Conservation (phyloP, 306 rosid genomes). For the Cyclanthera cordifolia region DNA sequence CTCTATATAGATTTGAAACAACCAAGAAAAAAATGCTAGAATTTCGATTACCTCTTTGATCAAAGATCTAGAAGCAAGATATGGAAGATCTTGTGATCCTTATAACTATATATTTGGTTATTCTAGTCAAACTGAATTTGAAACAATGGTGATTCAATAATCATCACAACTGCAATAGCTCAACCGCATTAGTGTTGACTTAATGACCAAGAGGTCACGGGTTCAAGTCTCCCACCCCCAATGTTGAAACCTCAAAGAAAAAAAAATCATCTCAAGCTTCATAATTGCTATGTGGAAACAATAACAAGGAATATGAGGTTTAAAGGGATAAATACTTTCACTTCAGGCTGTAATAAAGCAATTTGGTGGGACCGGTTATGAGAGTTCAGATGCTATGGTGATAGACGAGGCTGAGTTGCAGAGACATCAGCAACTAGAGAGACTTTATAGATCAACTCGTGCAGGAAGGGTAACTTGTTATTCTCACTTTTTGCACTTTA, state of each 20-base stretch:
- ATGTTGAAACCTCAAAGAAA: too few relatives aligned
- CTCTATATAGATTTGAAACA: too few relatives aligned
- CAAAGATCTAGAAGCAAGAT: too few relatives aligned
- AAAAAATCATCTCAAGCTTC: background rate
- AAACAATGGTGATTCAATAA: background rate
- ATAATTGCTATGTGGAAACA: background rate
- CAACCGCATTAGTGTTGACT: too few relatives aligned
- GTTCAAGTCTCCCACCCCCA: too few relatives aligned
- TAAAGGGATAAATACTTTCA: background rate
- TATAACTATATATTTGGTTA: background rate
- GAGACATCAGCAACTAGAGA: slow-evolving; percentile 87
- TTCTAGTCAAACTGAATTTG: background rate
- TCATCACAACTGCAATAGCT: too few relatives aligned
- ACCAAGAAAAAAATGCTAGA: too few relatives aligned
- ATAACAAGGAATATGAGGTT: background rate
- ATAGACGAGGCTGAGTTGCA: slow-evolving; percentile 91
- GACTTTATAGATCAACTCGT: slow-evolving; percentile 71
- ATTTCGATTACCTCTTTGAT: too few relatives aligned
- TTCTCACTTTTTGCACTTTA: background rate
- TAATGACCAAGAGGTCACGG: too few relatives aligned
- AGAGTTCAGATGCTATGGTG: slow-evolving; percentile 77
- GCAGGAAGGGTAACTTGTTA: slow-evolving; percentile 54
- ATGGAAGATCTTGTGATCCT: too few relatives aligned
- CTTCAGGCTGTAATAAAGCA: slow-evolving; percentile 86
- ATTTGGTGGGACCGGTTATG: slow-evolving; percentile 73